Evolutionary conservation across 345 rosid species (phyloP).

Genomic region (Capsella bursapastoris): DNA sequence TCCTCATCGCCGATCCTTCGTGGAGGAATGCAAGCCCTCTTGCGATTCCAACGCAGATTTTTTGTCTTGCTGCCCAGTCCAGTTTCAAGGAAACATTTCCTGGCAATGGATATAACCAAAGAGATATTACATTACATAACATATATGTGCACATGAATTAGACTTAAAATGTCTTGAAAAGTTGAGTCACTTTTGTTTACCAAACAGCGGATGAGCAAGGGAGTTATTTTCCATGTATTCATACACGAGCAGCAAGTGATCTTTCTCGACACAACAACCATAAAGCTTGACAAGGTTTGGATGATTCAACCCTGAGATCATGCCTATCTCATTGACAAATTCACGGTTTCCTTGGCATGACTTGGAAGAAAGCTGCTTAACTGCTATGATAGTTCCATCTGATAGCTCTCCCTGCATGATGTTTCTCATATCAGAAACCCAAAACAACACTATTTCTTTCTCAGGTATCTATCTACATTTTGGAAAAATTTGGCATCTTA

Average conservation of each 20-base stretch:
- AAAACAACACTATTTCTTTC: neutral
- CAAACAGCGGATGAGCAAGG: constrained; percentile 44
- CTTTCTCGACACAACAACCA: constrained; percentile 50
- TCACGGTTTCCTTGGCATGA: constrained; percentile 54
- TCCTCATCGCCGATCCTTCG: constrained; percentile 58
- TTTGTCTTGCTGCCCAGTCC: constrained; percentile 56
- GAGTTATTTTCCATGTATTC: constrained; percentile 57
- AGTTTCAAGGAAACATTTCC: constrained; percentile 32
- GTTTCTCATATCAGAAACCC: neutral
- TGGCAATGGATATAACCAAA: neutral
- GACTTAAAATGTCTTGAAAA: neutral
- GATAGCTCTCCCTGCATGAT: constrained; percentile 34
- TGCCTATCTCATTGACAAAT: constrained; percentile 52
- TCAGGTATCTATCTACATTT: neutral
- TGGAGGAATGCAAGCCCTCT: constrained; percentile 68
- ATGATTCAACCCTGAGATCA: constrained; percentile 52
- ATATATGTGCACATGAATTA: neutral
- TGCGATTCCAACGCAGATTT: constrained; percentile 62
- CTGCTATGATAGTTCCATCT: constrained; percentile 46
- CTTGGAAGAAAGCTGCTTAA: constrained; percentile 50
- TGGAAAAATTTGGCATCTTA: neutral
- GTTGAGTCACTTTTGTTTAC: constrained; percentile 6
- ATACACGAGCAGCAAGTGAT: constrained; percentile 48
- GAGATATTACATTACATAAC: neutral
- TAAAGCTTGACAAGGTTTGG: constrained; percentile 51